A percentile compares a stretch with the other conserved stretches of the same genome.
Conservation (phyloP, 2,329 filamentous ascomycete species). For the Blastomyces parvus region DNA sequence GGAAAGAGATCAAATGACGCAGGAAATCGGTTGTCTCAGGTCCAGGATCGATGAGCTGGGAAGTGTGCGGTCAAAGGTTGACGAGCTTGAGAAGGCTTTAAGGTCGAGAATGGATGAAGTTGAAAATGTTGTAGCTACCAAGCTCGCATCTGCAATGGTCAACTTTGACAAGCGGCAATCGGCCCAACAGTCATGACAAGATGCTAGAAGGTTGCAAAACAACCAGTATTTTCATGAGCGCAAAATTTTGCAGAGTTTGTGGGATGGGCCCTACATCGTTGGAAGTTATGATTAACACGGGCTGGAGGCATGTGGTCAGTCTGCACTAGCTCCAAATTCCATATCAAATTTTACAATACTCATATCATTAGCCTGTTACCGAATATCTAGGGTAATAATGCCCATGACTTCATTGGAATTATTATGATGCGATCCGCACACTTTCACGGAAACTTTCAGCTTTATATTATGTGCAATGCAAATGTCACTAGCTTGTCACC, state of each 20-base stretch:
- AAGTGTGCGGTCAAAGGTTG: neutral
- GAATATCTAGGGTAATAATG: neutral
- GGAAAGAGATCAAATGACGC: neutral
- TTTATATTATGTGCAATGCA: neutral
- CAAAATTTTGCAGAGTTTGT: neutral
- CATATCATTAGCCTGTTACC: neutral
- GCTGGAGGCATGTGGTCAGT: neutral
- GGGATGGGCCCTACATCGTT: neutral
- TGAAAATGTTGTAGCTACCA: neutral
- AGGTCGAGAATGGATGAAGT: conserved; percentile 16
- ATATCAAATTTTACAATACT: neutral
- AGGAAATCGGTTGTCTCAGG: neutral
- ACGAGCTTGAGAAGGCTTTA: neutral
- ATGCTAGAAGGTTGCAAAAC: neutral
- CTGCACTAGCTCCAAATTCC: too few species aligned
- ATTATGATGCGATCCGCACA: too few species aligned
- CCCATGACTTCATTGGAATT: neutral
- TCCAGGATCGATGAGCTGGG: neutral
- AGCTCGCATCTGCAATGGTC: neutral
- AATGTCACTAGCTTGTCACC: neutral
- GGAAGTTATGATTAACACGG: neutral
- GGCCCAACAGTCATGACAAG: neutral
- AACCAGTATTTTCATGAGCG: neutral
- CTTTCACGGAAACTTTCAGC: neutral
- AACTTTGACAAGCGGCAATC: neutral